Evolutionary conservation across 2,329 filamentous ascomycete species (phyloP).

Genomic region (Lojkania enalia): DNA sequence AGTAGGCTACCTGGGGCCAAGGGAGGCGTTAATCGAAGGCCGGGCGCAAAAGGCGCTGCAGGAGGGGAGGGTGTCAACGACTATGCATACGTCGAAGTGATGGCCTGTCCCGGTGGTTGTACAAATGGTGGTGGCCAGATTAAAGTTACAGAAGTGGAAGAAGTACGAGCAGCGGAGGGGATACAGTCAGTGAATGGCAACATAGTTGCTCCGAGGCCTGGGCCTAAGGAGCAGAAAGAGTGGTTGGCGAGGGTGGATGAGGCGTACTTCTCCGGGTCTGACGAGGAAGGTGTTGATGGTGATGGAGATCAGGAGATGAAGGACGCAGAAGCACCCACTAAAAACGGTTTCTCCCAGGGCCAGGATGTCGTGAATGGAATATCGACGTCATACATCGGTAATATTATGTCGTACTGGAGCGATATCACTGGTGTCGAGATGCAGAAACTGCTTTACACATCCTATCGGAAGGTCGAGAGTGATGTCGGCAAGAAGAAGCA

Average conservation of each 20-base stretch:
- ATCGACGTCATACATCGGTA: conserved; percentile 66
- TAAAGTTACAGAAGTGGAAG: conserved; percentile 76
- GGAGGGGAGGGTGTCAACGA: conserved; percentile 66
- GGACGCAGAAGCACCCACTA: conserved; percentile 15
- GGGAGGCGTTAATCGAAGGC: conserved; percentile 59
- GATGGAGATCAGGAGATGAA: conserved; percentile 47
- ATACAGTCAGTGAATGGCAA: conserved; percentile 37
- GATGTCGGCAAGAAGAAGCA: conserved; percentile 74
- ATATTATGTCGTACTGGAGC: conserved; percentile 77
- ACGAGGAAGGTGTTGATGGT: conserved; percentile 35
- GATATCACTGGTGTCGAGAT: conserved; percentile 69
- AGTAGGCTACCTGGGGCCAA: conserved; percentile 55
- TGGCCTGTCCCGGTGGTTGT: conserved; percentile 98
- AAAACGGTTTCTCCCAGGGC: conserved; percentile 7
- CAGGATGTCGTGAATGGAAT: conserved; percentile 61
- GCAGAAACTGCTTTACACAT: conserved; percentile 78
- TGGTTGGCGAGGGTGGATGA: conserved; percentile 61
- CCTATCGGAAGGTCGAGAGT: conserved; percentile 88
- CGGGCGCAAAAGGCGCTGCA: conserved; percentile 66
- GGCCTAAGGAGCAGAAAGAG: conserved; percentile 78
- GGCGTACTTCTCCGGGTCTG: conserved; percentile 80
- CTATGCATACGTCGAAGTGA: conserved; percentile 95
- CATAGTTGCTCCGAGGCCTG: conserved; percentile 56
- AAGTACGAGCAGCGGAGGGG: conserved; percentile 40
- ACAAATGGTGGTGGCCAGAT: conserved; percentile 97